Evolutionary conservation across 306 rosid genomes (phyloP).

Genomic region (Nissolia schottii): DNA sequence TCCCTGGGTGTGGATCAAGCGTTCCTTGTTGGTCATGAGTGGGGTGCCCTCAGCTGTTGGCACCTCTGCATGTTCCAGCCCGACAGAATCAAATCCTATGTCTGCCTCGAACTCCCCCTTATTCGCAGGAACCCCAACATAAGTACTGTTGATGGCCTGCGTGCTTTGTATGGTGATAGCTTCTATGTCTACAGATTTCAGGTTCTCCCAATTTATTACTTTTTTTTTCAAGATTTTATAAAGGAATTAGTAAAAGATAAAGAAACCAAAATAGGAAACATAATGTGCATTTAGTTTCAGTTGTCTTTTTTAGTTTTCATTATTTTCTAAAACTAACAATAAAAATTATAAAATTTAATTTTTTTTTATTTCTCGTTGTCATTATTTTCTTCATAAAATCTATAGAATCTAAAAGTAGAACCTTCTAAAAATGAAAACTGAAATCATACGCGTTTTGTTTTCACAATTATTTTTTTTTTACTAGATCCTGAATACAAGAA

Average conservation of each 20-base stretch:
- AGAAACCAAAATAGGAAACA: too few relatives aligned
- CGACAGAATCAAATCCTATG: constrained; percentile 25
- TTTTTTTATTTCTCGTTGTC: too few relatives aligned
- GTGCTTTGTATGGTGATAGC: constrained; percentile 28
- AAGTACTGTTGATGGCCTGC: background rate
- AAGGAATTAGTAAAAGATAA: too few relatives aligned
- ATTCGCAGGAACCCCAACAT: background rate
- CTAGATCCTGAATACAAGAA: too few relatives aligned
- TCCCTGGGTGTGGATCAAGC: constrained; percentile 11
- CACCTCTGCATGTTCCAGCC: constrained; percentile 34
- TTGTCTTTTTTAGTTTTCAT: background rate
- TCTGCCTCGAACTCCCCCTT: constrained; percentile 18
- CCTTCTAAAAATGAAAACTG: too few relatives aligned
- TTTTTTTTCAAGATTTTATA: too few relatives aligned
- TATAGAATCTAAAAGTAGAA: too few relatives aligned
- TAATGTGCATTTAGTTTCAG: background rate
- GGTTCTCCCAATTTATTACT: background rate
- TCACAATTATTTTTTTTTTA: too few relatives aligned
- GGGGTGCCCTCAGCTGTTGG: constrained; percentile 33
- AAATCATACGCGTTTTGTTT: too few relatives aligned
- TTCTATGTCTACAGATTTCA: constrained; percentile 39
- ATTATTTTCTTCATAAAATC: too few relatives aligned
- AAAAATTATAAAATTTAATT: too few relatives aligned
- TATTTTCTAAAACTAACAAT: too few relatives aligned
- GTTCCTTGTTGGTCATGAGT: constrained; percentile 38